Conservation (phyloP, 169 alveolate genomes). For the Plasmodium coatneyi region DNA sequence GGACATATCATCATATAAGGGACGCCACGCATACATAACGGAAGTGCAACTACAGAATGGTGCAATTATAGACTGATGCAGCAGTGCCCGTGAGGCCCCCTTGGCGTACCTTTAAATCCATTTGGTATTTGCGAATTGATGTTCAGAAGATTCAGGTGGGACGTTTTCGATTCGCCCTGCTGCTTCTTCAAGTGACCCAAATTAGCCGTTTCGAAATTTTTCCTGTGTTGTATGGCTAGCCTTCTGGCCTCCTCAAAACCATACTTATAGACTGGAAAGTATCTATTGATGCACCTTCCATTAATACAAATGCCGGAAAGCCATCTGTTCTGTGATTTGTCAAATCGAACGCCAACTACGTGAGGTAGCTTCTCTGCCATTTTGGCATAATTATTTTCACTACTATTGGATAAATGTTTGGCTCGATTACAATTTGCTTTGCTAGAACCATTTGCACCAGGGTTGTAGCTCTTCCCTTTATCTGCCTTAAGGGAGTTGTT, state of each 20-base stretch:
- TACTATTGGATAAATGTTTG: constrained; percentile 38
- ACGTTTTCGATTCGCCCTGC: constrained; percentile 73
- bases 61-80: no score
- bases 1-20: neutral
- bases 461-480: constrained; percentile 1
- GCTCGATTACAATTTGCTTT: neutral
- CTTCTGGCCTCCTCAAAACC: constrained; percentile 84
- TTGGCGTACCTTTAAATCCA: constrained; percentile 62
- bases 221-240: constrained; percentile 83
- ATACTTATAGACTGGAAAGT: constrained; percentile 81
- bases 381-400: constrained; percentile 74
- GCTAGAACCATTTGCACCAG: constrained; percentile 4
- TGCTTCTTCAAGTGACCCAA: constrained; percentile 64
- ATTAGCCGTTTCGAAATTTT: constrained; percentile 77
- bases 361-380: constrained; percentile 75
- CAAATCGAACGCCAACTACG: constrained; percentile 86
- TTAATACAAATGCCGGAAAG: constrained; percentile 79
- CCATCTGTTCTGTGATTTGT: constrained; percentile 87
- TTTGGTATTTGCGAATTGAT: constrained; percentile 70
- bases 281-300: constrained; percentile 81
- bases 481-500: constrained; percentile 18
- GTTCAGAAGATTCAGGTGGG: constrained; percentile 52
- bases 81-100: neutral
- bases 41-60: neutral
- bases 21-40: neutral